These are phyloP conservation scores for Candida methanosorbosa DNA, from an alignment of 805 yeast species.

Conservation along the genomic window DNA sequence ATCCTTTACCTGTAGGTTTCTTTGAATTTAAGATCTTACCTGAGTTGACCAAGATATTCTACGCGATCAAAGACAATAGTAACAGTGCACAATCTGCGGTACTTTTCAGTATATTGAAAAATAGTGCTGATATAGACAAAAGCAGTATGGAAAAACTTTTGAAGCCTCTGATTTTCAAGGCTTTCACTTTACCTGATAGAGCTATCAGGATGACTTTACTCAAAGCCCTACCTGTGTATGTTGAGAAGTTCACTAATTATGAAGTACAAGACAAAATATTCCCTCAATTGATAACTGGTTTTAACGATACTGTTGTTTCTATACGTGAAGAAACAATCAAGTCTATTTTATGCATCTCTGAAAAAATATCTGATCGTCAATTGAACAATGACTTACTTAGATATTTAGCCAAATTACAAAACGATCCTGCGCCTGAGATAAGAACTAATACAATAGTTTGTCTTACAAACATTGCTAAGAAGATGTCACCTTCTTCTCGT, in stretches of 20 bases:
- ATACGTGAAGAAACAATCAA: constrained; percentile 75
- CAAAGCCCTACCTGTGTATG: constrained; percentile 48
- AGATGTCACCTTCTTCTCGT: constrained; percentile 46
- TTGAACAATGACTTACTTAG: constrained; percentile 80
- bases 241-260: constrained; percentile 39
- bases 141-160: constrained; percentile 30
- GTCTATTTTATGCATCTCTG: constrained; percentile 46
- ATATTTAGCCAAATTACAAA: constrained; percentile 72
- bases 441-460: constrained; percentile 70
- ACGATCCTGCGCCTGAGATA: constrained; percentile 67
- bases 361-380: constrained; percentile 66
- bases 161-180: constrained; percentile 55
- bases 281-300: constrained; percentile 65
- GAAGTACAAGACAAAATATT: constrained; percentile 67
- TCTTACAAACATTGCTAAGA: constrained; percentile 54
- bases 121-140: constrained; percentile 20
- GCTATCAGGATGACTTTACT: constrained; percentile 68
- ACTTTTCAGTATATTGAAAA: constrained; percentile 32
- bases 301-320: constrained; percentile 75
- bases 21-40: constrained; percentile 63
- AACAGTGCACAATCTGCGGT: constrained; percentile 20
- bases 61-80: constrained; percentile 11
- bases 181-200: constrained; percentile 65
- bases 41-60: constrained; percentile 44
- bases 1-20: constrained; percentile 39